phyloP scores from a whole-genome alignment of 1,139 yeast species.

The Hansenula lynferdii region DNA sequence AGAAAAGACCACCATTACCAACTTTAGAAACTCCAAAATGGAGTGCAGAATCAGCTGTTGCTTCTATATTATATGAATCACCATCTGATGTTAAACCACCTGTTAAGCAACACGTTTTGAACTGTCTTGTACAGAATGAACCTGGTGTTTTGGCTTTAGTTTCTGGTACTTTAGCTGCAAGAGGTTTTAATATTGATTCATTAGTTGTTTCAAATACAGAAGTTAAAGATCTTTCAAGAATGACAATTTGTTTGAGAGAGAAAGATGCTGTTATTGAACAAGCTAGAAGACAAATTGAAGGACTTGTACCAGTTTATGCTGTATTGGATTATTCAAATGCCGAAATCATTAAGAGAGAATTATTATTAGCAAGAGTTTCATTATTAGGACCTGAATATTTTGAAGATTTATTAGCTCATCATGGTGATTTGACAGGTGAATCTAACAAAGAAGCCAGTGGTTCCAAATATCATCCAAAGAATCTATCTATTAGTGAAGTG shows the following conservation, averaged over 20 bases:
- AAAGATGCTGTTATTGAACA: conserved; percentile 97
- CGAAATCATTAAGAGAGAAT: conserved; percentile 85
- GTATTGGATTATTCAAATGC: conserved; percentile 91
- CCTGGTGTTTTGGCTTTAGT: conserved; percentile 95
- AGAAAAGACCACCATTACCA: conserved; percentile 87
- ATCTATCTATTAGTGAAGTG: conserved; percentile 87
- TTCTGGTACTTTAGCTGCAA: conserved; percentile 93
- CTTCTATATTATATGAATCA: conserved; percentile 91
- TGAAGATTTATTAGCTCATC: conserved; percentile 89
- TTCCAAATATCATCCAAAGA: conserved; percentile 76
- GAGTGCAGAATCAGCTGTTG: conserved; percentile 95
- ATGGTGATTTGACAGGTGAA: conserved; percentile 29
- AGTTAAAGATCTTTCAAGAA: conserved; percentile 89
- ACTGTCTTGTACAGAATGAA: conserved; percentile 96
- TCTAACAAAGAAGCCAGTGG: conserved; percentile 29
- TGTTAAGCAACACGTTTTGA: conserved; percentile 79
- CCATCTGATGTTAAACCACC: conserved; percentile 69
- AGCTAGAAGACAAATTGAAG: conserved; percentile 98
- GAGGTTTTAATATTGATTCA: conserved; percentile 97
- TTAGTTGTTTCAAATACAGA: conserved; percentile 96
- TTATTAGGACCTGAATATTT: conserved; percentile 95
- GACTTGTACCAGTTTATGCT: conserved; percentile 96
- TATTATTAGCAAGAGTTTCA: conserved; percentile 86
- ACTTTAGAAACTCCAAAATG: conserved; percentile 93
- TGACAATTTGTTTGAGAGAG: conserved; percentile 94